These are phyloP conservation scores for Penicillium oxalicum DNA, from an alignment of 2,329 filamentous ascomycete genomes.

Conservation along the genomic window DNA sequence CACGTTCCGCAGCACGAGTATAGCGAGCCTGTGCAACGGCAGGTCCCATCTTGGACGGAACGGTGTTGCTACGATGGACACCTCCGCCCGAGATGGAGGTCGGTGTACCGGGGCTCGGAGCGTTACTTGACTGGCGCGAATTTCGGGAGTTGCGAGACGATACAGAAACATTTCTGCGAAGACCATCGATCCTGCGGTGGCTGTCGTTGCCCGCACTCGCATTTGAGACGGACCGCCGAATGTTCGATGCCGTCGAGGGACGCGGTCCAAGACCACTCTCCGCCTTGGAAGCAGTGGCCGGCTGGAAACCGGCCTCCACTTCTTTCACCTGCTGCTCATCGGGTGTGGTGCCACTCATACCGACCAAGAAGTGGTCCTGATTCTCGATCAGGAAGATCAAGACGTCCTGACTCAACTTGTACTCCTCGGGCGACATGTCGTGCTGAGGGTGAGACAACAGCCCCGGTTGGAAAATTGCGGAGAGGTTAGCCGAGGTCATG, in stretches of 20 bases:
- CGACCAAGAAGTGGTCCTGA: conserved; percentile 95
- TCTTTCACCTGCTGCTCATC: conserved; percentile 69
- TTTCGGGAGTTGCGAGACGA: conserved; percentile 80
- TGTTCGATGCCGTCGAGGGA: conserved; percentile 33
- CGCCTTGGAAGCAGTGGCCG: conserved; percentile 41
- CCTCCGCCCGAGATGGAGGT: conserved; percentile 51
- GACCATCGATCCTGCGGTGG: conserved; percentile 66
- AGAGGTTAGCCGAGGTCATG: conserved; percentile 91
- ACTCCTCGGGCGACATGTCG: conserved; percentile 92
- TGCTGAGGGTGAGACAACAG: conserved; percentile 90
- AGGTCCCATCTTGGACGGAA: conserved; percentile 85
- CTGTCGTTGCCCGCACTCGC: conserved; percentile 86
- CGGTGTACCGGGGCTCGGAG: conserved; percentile 60
- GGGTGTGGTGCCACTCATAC: conserved; percentile 98
- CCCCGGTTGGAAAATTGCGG: conserved; percentile 95
- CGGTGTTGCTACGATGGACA: conserved; percentile 78
- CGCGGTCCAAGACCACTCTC: conserved; percentile 57
- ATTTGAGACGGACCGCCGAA: conserved; percentile 75
- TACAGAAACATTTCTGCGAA: conserved; percentile 84
- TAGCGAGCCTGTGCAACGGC: conserved; percentile 64
- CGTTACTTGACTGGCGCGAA: conserved; percentile 66
- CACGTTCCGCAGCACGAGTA: conserved; percentile 49
- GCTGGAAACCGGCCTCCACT: conserved; percentile 58
- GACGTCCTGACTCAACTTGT: conserved; percentile 91
- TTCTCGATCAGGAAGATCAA: conserved; percentile 98